phyloP scores from a whole-genome alignment of 2,329 filamentous ascomycete species.

The Fusarium sarcochroum region DNA sequence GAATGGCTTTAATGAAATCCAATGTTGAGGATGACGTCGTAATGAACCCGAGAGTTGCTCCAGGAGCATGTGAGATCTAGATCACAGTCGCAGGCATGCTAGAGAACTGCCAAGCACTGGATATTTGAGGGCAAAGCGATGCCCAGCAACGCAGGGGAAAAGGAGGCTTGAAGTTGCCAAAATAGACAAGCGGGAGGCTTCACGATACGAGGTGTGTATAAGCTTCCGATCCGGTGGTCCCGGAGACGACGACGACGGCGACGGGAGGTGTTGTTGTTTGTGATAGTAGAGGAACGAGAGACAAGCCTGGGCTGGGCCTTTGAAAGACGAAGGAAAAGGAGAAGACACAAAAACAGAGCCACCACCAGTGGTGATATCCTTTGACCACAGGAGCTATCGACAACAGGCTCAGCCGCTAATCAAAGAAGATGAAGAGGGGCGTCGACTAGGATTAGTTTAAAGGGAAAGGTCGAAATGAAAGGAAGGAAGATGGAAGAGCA shows the following conservation, averaged over 20 bases:
- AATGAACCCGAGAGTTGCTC: slow-evolving; percentile 34
- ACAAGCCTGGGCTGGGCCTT: slow-evolving; percentile 20
- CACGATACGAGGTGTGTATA: slow-evolving; percentile 30
- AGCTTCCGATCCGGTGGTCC: slow-evolving; percentile 34
- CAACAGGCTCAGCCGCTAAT: slow-evolving; percentile 19
- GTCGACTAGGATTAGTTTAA: slow-evolving; percentile 18
- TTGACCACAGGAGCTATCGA: slow-evolving; percentile 11
- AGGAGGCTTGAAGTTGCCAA: slow-evolving; percentile 10
- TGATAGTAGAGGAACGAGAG: slow-evolving; percentile 35
- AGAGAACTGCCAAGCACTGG: slow-evolving; percentile 35
- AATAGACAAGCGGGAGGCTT: slow-evolving; percentile 26
- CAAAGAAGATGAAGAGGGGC: slow-evolving; percentile 17
- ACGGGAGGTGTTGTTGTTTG: not conserved
- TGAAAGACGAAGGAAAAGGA: slow-evolving; percentile 15
- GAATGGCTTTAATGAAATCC: slow-evolving; percentile 34
- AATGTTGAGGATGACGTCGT: slow-evolving; percentile 42
- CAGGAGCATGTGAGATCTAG: slow-evolving; percentile 42
- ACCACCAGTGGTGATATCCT: slow-evolving; percentile 37
- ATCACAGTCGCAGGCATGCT: slow-evolving; percentile 46
- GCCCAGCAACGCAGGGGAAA: slow-evolving; percentile 23
- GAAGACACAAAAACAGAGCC: slow-evolving; percentile 10
- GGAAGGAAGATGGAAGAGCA: slow-evolving; percentile 34
- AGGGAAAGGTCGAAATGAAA: slow-evolving; percentile 22
- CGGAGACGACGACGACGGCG: slow-evolving; percentile 21
- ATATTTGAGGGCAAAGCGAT: slow-evolving; percentile 29